Evolutionary conservation across 2,329 filamentous ascomycete genomes (phyloP).

Genomic region (Fusarium mundagurra): DNA sequence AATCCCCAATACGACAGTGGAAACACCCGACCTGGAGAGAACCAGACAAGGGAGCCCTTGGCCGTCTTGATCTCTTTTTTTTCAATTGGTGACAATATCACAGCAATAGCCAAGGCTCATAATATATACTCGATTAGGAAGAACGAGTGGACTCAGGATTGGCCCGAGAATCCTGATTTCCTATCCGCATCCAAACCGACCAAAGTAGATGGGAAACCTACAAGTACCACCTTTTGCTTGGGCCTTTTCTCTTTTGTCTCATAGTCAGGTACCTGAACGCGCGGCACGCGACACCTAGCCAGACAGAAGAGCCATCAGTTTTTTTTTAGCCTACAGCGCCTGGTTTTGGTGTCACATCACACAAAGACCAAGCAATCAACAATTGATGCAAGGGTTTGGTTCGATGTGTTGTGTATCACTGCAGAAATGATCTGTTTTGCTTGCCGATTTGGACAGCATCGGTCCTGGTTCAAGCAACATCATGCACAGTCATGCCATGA

Average conservation of each 20-base stretch:
- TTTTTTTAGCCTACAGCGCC: neutral
- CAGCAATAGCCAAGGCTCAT: neutral
- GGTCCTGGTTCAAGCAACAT: neutral
- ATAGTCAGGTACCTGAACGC: constrained; percentile 28
- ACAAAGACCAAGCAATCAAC: neutral
- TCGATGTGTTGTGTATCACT: neutral
- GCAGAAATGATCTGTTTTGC: neutral
- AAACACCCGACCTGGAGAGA: constrained; percentile 8
- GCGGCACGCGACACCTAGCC: constrained; percentile 31
- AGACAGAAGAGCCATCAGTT: constrained; percentile 1
- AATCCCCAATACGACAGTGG: constrained; percentile 9
- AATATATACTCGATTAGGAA: neutral
- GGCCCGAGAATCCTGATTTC: neutral
- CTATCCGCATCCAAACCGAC: neutral
- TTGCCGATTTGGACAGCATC: neutral
- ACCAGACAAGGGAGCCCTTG: constrained; percentile 2
- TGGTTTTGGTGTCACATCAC: neutral
- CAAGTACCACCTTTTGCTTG: neutral
- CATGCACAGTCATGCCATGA: neutral
- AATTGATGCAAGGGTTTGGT: neutral
- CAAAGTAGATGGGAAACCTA: neutral
- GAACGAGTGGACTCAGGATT: neutral
- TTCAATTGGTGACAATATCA: neutral
- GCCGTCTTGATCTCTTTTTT: neutral
- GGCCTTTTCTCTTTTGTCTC: constrained; percentile 2